Evolutionary conservation across 2,329 filamentous ascomycete genomes (phyloP).

Genomic region (Fusarium ramigenum): DNA sequence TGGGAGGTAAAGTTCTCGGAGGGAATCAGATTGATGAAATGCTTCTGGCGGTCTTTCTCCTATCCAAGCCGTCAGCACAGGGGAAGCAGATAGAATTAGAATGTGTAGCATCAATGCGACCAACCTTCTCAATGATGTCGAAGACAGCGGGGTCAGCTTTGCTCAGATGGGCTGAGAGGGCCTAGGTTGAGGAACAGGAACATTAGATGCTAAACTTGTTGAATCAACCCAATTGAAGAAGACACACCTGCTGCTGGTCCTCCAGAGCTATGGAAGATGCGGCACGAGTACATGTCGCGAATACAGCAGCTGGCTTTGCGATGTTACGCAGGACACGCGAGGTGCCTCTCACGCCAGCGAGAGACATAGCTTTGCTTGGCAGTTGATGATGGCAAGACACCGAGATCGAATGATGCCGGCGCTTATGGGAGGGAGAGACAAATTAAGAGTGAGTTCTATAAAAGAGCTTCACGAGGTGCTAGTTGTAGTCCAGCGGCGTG

Average conservation of each 20-base stretch:
- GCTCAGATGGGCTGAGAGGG: constrained; percentile 81
- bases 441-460: constrained; percentile 12
- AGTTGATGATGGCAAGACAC: constrained; percentile 9
- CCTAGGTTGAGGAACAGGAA: constrained; percentile 57
- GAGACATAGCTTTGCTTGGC: constrained; percentile 54
- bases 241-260: constrained; percentile 67
- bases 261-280: constrained; percentile 61
- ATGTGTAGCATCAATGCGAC: constrained; percentile 19
- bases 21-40: constrained; percentile 97
- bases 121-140: constrained; percentile 89
- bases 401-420: background rate
- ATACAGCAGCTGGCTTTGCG: constrained; percentile 44
- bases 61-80: constrained; percentile 49
- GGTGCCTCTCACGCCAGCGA: constrained; percentile 58
- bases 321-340: constrained; percentile 58
- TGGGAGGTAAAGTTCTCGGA: constrained; percentile 97
- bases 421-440: background rate
- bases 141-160: constrained; percentile 88
- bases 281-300: constrained; percentile 45
- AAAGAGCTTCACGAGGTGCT: constrained; percentile 8
- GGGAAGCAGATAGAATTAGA: too few species aligned
- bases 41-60: constrained; percentile 96
- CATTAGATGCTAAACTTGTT: constrained; percentile 23
- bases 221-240: constrained; percentile 18
- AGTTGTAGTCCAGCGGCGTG: constrained; percentile 17